A percentile compares a stretch with the other conserved stretches of the same genome.
phyloP scores from a whole-genome alignment of 1,139 yeast genomes.

The Hanseniaspora gamundiae region DNA sequence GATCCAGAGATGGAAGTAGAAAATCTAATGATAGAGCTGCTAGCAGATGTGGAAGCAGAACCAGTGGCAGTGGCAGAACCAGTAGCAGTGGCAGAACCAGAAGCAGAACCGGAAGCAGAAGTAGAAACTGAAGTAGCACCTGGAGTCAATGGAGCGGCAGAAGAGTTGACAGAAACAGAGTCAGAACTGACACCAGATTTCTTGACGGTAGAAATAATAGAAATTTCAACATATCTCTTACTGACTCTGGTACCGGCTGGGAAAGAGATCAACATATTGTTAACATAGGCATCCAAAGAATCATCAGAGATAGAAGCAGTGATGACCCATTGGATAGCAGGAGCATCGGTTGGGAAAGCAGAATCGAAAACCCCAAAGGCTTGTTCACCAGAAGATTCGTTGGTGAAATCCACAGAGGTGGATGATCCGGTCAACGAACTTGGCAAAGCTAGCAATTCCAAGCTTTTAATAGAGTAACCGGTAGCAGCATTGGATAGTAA shows the following conservation, averaged over 20 bases:
- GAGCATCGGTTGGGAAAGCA: constrained; percentile 5
- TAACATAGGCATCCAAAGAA: constrained; percentile 5
- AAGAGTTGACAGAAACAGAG: constrained; percentile 2
- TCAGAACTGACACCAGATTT: constrained; percentile 1
- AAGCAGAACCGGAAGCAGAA: constrained; percentile 7
- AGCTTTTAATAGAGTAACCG: constrained; percentile 3
- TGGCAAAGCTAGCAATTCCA: constrained; percentile 2
- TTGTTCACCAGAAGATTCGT: constrained; percentile 4
- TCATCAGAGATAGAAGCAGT: constrained; percentile 5
- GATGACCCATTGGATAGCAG: constrained; percentile 6
- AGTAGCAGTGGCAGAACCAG: constrained; percentile 4
- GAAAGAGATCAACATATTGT: constrained; percentile 4
- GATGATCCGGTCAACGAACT: constrained; percentile 2
- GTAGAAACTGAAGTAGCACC: constrained; percentile 7
- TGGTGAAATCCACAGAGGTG: constrained; percentile 2
- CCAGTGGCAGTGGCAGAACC: constrained; percentile 4
- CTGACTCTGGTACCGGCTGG: constrained; percentile 2
- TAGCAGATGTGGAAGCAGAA: constrained; percentile 1
- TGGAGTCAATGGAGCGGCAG: constrained; percentile 5
- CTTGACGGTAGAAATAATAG: constrained; percentile 3
- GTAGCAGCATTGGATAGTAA: constrained; percentile 4
- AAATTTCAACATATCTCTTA: constrained; percentile 7
- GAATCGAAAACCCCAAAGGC: constrained; percentile 6
- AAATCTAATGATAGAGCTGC: too few relatives aligned
- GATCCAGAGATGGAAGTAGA: neutral